Percentiles rank a stretch among this genome's conserved stretches.
Evolutionary conservation across 2,329 filamentous ascomycete species (phyloP).

Genomic region (Paramyrothecium sp.): DNA sequence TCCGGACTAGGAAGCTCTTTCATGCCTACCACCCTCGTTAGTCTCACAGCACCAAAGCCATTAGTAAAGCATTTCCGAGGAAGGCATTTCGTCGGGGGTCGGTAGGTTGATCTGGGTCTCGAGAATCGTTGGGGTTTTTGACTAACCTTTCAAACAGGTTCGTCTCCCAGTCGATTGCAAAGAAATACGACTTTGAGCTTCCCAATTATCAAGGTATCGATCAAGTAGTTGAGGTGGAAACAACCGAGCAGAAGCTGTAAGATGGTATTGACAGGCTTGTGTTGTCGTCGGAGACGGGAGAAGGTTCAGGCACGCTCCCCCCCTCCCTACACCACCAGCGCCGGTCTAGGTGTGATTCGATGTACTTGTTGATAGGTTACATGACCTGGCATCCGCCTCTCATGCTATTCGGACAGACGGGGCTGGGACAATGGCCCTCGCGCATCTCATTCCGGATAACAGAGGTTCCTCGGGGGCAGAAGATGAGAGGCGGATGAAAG

Average conservation of each 20-base stretch:
- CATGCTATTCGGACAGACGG: conserved; percentile 57
- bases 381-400: conserved; percentile 55
- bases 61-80: conserved; percentile 81
- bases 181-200: conserved; percentile 83
- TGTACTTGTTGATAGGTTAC: conserved; percentile 31
- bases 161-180: conserved; percentile 71
- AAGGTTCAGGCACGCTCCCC: neutral
- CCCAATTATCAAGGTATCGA: conserved; percentile 84
- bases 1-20: conserved; percentile 78
- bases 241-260: conserved; percentile 52
- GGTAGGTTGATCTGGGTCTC: conserved; percentile 45
- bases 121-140: conserved; percentile 1
- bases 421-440: conserved; percentile 56
- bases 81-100: conserved; percentile 86
- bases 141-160: conserved; percentile 55
- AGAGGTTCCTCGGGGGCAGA: conserved; percentile 43
- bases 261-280: conserved; percentile 6
- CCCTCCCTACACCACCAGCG: no score
- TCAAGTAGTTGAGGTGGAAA: conserved; percentile 77
- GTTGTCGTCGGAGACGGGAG: neutral
- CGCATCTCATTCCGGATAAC: conserved; percentile 43
- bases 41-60: conserved; percentile 91
- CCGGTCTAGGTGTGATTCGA: no score
- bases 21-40: conserved; percentile 77
- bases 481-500: conserved; percentile 46